Evolutionary conservation across 352 stramenopile species (phyloP), one percentile per base, ranked within the genome.

Genomic region (Phytopythium litorale): DNA sequence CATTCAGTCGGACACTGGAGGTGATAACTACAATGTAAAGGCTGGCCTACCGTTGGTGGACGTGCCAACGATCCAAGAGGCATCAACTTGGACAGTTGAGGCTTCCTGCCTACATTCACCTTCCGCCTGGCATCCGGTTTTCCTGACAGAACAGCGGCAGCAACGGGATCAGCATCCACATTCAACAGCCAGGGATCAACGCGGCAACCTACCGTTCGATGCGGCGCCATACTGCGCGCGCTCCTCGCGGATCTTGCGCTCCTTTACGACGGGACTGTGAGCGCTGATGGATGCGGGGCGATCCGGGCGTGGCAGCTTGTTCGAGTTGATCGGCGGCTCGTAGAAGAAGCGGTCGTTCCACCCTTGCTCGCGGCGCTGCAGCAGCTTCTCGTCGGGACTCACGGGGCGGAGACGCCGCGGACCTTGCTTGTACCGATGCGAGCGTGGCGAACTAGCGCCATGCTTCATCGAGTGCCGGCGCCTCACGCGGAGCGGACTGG

Each of bases 331-430:
- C 5, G 76, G 79, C 30, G 69, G 66, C n/a, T 89, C 73, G 15
- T 85, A 70, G 23, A 74, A 68, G 59, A 93, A 93, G 1, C 81
- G 81, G 60, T 88, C 79, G 43, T 93, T 89, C 81, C 81, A 93
- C 8, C 76, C 84, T 54, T 82, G 78, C 40, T 93, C 81, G 32
- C 80, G 81, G 37, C 82, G 71, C 53, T 79, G 73, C 25, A 91
- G 56, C 55, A 89, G 71, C 37, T 85, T 64, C 25, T 84, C 67
- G 0, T 68, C 78, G 1, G 80, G 70, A 16, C 66, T 73, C 46
- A 84, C 72, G 1, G 75, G 65, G 30, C 65, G 70, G 46, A 84
- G 73, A 15, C 75, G 67, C 9, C 71, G 81, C 23, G 77, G 72
- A 9, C 64, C 52, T 25, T 72, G 70, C 38, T 71, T 60, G 2